These are phyloP conservation scores for Cinnamomum chago DNA, from an alignment of 164 flowering plant species.

Conservation along the genomic window DNA sequence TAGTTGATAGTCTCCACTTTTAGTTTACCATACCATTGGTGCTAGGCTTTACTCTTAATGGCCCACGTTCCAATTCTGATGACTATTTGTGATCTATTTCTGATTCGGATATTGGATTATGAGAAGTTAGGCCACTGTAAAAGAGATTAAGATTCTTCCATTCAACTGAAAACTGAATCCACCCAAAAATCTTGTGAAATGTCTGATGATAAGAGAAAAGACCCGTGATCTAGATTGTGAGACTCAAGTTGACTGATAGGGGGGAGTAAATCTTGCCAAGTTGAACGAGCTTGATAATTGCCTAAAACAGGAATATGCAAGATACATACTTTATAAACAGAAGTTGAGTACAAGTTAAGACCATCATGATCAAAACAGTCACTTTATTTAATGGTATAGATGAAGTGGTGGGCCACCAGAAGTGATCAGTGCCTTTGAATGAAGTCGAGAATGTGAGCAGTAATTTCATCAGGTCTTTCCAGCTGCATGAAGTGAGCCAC, in stretches of 20 bases:
- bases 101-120: too few relatives aligned
- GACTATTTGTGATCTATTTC: too few relatives aligned
- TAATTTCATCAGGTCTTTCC: conserved; percentile 13
- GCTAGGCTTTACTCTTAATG: too few relatives aligned
- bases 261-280: neutral
- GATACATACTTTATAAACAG: neutral
- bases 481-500: conserved; percentile 13
- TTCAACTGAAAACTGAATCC: too few relatives aligned
- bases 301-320: neutral
- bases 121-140: too few relatives aligned
- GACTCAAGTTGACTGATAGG: neutral
- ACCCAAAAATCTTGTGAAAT: too few relatives aligned
- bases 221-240: neutral
- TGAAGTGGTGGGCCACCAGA: neutral
- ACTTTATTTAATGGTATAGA: neutral
- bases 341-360: neutral
- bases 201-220: neutral
- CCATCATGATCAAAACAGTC: neutral
- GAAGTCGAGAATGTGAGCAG: conserved; percentile 6
- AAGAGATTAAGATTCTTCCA: too few relatives aligned
- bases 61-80: too few relatives aligned
- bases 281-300: neutral
- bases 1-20: too few relatives aligned
- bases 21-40: too few relatives aligned
- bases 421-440: conserved; percentile 2